These are phyloP conservation scores for Phytophthora sp. DNA, from an alignment of 352 stramenopile genomes.

Conservation along the genomic window DNA sequence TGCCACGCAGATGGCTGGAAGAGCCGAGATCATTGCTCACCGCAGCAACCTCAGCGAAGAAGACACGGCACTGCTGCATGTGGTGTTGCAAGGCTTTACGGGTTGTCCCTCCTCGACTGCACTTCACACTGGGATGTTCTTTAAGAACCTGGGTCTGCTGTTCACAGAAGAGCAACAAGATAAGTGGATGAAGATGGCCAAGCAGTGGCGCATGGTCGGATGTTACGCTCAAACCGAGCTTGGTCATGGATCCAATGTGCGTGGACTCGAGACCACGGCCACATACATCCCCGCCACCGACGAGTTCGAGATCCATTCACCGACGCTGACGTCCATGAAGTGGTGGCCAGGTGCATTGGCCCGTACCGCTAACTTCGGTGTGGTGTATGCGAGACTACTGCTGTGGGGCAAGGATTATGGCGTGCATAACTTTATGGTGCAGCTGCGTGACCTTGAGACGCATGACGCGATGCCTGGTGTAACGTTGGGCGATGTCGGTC, in stretches of 20 bases:
- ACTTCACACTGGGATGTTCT: slow-evolving; percentile 73
- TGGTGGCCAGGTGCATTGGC: slow-evolving; percentile 97
- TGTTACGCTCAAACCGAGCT: slow-evolving; percentile 92
- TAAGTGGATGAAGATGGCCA: slow-evolving; percentile 71
- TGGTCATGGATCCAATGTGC: slow-evolving; percentile 90
- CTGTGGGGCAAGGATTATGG: slow-evolving; percentile 84
- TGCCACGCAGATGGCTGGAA: slow-evolving; percentile 57
- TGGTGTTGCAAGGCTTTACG: slow-evolving; percentile 57
- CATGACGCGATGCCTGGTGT: slow-evolving; percentile 59
- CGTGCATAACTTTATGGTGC: slow-evolving; percentile 97
- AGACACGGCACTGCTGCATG: slow-evolving; percentile 55
- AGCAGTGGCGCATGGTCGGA: slow-evolving; percentile 76
- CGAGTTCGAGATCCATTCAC: slow-evolving; percentile 95
- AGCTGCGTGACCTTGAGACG: slow-evolving; percentile 90
- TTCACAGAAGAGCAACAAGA: slow-evolving; percentile 73
- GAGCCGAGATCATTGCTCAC: slow-evolving; percentile 59
- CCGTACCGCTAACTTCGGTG: slow-evolving; percentile 93
- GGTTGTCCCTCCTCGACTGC: slow-evolving; percentile 58
- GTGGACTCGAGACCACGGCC: slow-evolving; percentile 94
- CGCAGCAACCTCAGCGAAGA: slow-evolving; percentile 58
- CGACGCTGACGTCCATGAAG: slow-evolving; percentile 94
- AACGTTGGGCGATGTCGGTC: slow-evolving; percentile 67
- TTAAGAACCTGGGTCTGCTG: slow-evolving; percentile 64
- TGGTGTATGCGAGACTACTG: slow-evolving; percentile 90
- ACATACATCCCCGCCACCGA: slow-evolving; percentile 91